phyloP scores from a whole-genome alignment of 225 moss, liverwort and hornwort species.

The Polytrichum commune region DNA sequence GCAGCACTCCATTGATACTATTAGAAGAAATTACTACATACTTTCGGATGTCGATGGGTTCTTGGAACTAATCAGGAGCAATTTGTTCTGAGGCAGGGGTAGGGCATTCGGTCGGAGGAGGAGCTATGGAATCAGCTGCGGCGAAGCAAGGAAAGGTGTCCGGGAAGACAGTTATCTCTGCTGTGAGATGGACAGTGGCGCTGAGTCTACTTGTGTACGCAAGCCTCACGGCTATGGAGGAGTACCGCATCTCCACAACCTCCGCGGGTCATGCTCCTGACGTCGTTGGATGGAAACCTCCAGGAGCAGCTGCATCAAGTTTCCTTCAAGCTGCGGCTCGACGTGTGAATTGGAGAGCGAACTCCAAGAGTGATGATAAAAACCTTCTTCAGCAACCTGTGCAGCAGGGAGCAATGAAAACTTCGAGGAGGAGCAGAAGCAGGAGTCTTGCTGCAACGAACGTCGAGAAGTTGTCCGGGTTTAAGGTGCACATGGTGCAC shows the following conservation, averaged over 20 bases:
- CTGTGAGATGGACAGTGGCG: slow-evolving; percentile 16
- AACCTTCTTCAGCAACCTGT: not conserved
- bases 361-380: not conserved
- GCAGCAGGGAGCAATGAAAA: slow-evolving; percentile 5
- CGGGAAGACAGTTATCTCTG: slow-evolving; percentile 17
- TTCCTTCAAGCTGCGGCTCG: not conserved
- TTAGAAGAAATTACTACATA: too few species aligned
- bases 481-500: slow-evolving; percentile 46
- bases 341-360: not conserved
- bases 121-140: slow-evolving; percentile 24
- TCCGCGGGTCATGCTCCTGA: not conserved
- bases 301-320: not conserved
- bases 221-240: slow-evolving; percentile 16
- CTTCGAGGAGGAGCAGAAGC: slow-evolving; percentile 1
- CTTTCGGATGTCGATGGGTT: too few species aligned
- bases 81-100: too few species aligned
- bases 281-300: not conserved
- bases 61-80: too few species aligned
- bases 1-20: too few species aligned
- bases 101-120: not conserved
- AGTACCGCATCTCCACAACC: slow-evolving; percentile 14
- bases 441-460: slow-evolving; percentile 19
- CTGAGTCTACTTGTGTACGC: slow-evolving; percentile 21
- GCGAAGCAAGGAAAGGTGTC: slow-evolving; percentile 7
- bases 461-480: slow-evolving; percentile 18